Evolutionary conservation across 208 protist genomes (phyloP).

Genomic region (Trichomonas gallinae): DNA sequence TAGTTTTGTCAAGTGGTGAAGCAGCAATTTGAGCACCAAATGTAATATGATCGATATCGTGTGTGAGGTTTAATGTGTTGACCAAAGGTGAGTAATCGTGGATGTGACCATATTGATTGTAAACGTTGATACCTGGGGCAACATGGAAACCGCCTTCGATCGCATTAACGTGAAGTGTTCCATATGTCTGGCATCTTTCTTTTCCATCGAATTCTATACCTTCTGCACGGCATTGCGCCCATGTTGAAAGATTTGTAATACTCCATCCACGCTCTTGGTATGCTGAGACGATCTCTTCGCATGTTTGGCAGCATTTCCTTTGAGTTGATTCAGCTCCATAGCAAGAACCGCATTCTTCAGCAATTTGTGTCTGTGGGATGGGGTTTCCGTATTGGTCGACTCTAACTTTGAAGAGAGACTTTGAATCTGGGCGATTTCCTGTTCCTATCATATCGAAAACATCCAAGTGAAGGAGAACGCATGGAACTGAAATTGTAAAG

Average conservation of each 20-base stretch:
- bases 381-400: background rate
- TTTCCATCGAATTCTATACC: background rate
- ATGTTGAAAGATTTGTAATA: background rate
- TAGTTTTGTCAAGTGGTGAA: background rate
- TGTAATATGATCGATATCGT: background rate
- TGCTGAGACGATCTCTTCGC: background rate
- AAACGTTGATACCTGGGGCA: background rate
- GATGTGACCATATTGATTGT: background rate
- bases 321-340: background rate
- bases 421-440: background rate
- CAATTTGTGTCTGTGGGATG: background rate
- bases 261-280: background rate
- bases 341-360: background rate
- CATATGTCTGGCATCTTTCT: background rate
- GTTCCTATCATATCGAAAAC: background rate
- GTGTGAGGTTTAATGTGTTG: background rate
- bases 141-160: background rate
- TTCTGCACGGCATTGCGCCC: background rate
- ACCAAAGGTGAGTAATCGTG: background rate
- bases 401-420: background rate
- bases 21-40: background rate
- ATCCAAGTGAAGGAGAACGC: background rate
- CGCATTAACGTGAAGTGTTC: background rate
- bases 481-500: conserved; percentile 3
- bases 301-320: conserved; percentile 24